Base-by-base conservation (phyloP, 805 yeast genomes). In the Aciculoconidium aculeatum region DNA sequence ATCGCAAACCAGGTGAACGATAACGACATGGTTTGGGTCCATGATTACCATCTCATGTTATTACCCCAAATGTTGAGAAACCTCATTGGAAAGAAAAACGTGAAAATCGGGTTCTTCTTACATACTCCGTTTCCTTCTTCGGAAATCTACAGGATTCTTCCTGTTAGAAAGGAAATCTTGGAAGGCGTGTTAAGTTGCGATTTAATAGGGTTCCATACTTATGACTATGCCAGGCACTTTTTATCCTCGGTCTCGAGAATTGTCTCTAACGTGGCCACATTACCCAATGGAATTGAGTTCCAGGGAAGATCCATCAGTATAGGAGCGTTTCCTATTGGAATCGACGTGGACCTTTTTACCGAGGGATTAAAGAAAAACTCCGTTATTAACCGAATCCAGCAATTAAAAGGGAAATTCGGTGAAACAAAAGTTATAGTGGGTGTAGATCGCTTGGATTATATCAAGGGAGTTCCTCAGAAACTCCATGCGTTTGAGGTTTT, bases 321-420 rank as follows among this genome's bases (percentile, higher is more conserved):
- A 19, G 96, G 96, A 14, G 96, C 97, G 0, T 90, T 88, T 71
- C 98, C 99, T n/a, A 92, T 92, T 42, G 99, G 99, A 34, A 92
- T 92, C 36, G 98, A 92, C 50, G 95, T 87, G 13, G 95, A 86
- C 35, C 85, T 84, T 42, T 92, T 92, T 54, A 61, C 80, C 10
- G 82, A 77, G 13, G 97, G 95, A 0, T 57, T 92, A 42, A 65
- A 76, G 40, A 69, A 72, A 36, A 70, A 65, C 1, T 46, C 61
- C 4, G 96, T 88, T 4, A 67, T 72, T 25, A 54, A 72, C 15
- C 70, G 98, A 44, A 76, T 90, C 35, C 45, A 58, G 18, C 74
- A 72, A 34, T 63, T 92, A 35, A 73, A 67, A 35, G 21, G 66
- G 29, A 68, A 71, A 40, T 81, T 82, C 45, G 85, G 83, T 40